Evolutionary conservation across 192 early-diverging fungal species (phyloP), one percentile per base, ranked within the genome.

Genomic region (Backusella liffmaniae): DNA sequence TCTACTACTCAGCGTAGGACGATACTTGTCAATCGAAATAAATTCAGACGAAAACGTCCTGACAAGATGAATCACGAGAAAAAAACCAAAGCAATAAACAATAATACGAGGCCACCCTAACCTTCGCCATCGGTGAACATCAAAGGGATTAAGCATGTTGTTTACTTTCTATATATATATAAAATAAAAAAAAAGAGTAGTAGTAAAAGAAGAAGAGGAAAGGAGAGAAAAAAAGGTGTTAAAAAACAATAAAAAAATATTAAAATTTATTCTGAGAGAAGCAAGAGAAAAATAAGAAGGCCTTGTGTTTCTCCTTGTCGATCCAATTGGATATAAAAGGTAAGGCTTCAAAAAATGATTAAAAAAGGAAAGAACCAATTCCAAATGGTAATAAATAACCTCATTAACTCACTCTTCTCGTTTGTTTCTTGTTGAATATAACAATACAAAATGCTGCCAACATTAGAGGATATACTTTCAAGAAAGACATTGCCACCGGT

Each of bases 401-500:
- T 44, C 12, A 44, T 44, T 44, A 15, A 44, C 15, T 3, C 42
- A 44, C 16, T 44, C 15, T 16, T 41, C 23, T 59, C 23, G 23
- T 62, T 29, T 62, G 23, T 62, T 62, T 62, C 56, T 62, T 62
- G 3, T 23, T 62, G 3, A 5, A 29, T 10, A 9, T 26, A 9
- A 26, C 21, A 5, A 23, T 53, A 32, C 32, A 32, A 21, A 53
- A 62, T 62, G 23, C 80, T 94, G 56, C 93, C 92, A 7, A 86
- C 87, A 29, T 78, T 94, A 26, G 87, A 92, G 41, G 85, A 93
- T 71, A 89, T 91, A 21, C 85, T 94, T 18, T 73, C 84, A 72
- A 84, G 92, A n/a, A 90, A 88, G 46, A 91, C 91, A 6, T 73
- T 82, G 32, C 90, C 89, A 5, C 93, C 93, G 2, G 82, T 93